Evolutionary conservation across 2,329 filamentous ascomycete species (phyloP).

Genomic region (Epichloe scottii): DNA sequence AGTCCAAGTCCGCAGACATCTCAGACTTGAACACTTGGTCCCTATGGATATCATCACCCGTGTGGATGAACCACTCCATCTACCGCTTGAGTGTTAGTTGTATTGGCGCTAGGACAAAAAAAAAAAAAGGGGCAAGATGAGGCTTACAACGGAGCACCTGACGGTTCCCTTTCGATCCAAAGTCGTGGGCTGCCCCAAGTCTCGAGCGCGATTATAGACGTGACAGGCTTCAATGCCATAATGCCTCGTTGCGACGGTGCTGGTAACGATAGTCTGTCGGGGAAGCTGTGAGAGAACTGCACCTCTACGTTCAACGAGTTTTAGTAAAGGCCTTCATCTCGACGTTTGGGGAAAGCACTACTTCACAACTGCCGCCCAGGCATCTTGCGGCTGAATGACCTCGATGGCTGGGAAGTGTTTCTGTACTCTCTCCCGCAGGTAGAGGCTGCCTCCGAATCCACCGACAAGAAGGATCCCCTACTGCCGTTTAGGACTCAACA

Average conservation of each 20-base stretch:
- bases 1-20: background rate
- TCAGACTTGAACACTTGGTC: background rate
- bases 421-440: background rate
- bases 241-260: background rate
- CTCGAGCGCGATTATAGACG: background rate
- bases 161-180: background rate
- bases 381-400: conserved; percentile 2
- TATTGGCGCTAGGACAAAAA: background rate
- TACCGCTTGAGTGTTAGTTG: background rate
- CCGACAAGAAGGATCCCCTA: conserved; percentile 5
- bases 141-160: background rate
- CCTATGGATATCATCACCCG: background rate
- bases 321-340: background rate
- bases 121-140: background rate
- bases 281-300: conserved; percentile 1
- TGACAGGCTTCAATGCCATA: background rate
- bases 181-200: background rate
- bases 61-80: conserved; percentile 1
- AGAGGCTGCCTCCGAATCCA: conserved; percentile 3
- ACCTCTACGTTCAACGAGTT: background rate
- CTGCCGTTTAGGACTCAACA: background rate
- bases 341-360: background rate
- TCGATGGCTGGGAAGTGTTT: conserved; percentile 1
- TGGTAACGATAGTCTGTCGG: background rate
- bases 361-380: conserved; percentile 6